Percentiles rank a stretch among this genome's conserved stretches.
Evolutionary conservation across 768 basidiomycete genomes (phyloP).

Genomic region (Amanita muscaria): DNA sequence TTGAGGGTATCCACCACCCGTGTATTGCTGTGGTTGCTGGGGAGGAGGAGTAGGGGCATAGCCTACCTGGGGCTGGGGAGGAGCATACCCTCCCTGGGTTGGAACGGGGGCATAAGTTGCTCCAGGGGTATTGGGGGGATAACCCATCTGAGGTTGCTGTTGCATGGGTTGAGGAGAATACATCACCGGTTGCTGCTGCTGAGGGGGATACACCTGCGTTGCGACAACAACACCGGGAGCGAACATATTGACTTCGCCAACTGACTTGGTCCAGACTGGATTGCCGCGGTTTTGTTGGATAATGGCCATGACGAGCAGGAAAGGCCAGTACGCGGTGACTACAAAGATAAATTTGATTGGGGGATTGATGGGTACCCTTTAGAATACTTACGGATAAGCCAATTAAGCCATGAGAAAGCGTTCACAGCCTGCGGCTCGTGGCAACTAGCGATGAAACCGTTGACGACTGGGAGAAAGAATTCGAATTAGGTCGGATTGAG

Average conservation of each 20-base stretch:
- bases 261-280: constrained; percentile 28
- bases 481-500: not conserved
- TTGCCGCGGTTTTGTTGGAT: constrained; percentile 25
- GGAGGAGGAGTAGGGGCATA: not conserved
- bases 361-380: too few relatives aligned
- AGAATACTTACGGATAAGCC: constrained; percentile 30
- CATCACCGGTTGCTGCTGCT: not conserved
- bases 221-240: constrained; percentile 12
- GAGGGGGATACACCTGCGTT: constrained; percentile 4
- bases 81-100: too few relatives aligned
- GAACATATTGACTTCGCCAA: constrained; percentile 26
- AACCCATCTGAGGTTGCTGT: not conserved
- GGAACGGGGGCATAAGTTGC: too few relatives aligned
- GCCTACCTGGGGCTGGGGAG: too few relatives aligned
- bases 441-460: constrained; percentile 28
- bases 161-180: not conserved
- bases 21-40: not conserved
- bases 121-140: not conserved
- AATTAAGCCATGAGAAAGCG: constrained; percentile 38
- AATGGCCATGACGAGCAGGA: constrained; percentile 23
- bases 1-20: not conserved
- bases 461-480: too few relatives aligned
- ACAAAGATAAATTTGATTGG: not conserved
- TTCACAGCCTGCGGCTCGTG: constrained; percentile 29
- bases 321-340: constrained; percentile 29